Percentiles rank a stretch among this genome's conserved stretches.
Conservation (phyloP, 352 stramenopile genomes). For the Pythium dissimile region DNA sequence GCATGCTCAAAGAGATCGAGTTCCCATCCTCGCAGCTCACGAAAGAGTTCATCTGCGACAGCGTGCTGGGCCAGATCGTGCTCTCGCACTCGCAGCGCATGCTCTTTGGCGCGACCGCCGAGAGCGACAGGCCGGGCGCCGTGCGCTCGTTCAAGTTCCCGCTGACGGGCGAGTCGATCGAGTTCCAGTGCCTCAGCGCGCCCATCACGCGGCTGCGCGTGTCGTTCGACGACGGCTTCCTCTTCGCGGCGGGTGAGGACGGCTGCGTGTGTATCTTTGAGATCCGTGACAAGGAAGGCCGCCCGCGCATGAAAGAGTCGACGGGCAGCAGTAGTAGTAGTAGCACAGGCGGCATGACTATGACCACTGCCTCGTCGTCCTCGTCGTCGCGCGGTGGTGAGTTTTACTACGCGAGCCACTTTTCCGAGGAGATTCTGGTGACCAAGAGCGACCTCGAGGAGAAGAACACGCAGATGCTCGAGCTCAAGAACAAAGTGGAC, state of each 20-base stretch:
- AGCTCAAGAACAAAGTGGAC: constrained; percentile 95
- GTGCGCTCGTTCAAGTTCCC: constrained; percentile 89
- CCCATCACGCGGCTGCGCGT: constrained; percentile 81
- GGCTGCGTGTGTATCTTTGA: constrained; percentile 87
- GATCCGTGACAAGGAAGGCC: constrained; percentile 82
- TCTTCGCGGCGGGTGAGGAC: constrained; percentile 88
- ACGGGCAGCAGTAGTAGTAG: neutral
- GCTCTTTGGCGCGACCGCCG: constrained; percentile 85
- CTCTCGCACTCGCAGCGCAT: constrained; percentile 82
- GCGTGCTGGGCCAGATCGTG: constrained; percentile 80
- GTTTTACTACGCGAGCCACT: constrained; percentile 25
- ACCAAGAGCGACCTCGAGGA: constrained; percentile 93
- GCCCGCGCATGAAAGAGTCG: constrained; percentile 45
- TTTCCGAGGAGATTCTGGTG: constrained; percentile 78
- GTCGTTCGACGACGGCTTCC: constrained; percentile 85
- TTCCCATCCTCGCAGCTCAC: constrained; percentile 69
- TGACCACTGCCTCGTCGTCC: too few relatives aligned
- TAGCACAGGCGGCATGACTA: too few relatives aligned
- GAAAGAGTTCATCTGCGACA: constrained; percentile 81
- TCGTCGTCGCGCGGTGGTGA: constrained; percentile 21
- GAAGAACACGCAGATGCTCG: constrained; percentile 87
- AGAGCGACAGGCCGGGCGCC: constrained; percentile 67
- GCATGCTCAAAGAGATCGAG: constrained; percentile 91
- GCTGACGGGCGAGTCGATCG: constrained; percentile 85
- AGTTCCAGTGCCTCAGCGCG: constrained; percentile 81